Evolutionary conservation across 495 filamentous ascomycete species (phyloP).

Genomic region (Bacidia gigantensis): DNA sequence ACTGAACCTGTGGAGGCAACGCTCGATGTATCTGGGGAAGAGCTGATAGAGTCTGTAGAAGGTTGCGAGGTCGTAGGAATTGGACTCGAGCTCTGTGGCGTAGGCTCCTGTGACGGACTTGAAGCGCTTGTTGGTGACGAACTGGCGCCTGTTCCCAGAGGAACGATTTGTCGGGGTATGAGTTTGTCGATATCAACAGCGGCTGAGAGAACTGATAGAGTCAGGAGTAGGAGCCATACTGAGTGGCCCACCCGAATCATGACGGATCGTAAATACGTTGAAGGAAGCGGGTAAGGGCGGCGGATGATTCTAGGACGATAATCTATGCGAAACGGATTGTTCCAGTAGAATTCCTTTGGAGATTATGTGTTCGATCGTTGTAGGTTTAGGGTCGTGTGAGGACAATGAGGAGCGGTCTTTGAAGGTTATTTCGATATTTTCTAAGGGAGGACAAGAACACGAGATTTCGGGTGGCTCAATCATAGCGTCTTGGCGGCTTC

Average conservation of each 20-base stretch:
- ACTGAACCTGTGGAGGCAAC: not conserved
- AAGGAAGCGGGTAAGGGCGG: not conserved
- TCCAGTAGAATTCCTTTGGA: too few relatives aligned
- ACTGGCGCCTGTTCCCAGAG: conserved; percentile 3
- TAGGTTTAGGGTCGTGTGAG: too few relatives aligned
- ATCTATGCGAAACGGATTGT: too few relatives aligned
- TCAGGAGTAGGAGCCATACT: not conserved
- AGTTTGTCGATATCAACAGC: conserved; percentile 4
- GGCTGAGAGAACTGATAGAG: not conserved
- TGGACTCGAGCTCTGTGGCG: conserved; percentile 11
- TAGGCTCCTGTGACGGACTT: not conserved
- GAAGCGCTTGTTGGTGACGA: not conserved
- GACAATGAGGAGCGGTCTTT: too few relatives aligned
- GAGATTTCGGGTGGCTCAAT: too few relatives aligned
- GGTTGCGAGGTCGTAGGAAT: conserved; percentile 15
- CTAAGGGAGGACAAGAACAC: not conserved
- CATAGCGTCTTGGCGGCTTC: too few relatives aligned
- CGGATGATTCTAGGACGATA: too few relatives aligned
- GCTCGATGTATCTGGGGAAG: conserved; percentile 10
- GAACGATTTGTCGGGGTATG: conserved; percentile 4
- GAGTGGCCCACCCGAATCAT: not conserved
- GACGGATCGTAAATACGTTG: not conserved
- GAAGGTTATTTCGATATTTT: not conserved
- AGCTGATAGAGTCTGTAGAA: conserved; percentile 4
- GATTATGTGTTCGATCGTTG: too few relatives aligned